Conservation (phyloP, 306 rosid species). For the Prunus salicina region DNA sequence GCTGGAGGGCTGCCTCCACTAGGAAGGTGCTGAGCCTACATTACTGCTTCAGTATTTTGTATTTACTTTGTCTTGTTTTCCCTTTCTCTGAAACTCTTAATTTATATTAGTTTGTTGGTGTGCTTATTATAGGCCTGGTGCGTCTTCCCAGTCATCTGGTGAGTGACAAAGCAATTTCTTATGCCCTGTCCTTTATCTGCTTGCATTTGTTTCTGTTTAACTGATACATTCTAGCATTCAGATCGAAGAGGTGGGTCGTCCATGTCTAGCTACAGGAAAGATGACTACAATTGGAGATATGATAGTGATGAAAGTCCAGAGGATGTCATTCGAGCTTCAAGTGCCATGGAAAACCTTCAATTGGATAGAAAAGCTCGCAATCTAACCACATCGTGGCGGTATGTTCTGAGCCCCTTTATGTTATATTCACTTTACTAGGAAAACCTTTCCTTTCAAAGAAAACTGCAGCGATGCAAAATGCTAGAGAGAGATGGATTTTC, state of each 20-base stretch:
- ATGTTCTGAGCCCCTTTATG: constrained; percentile 32
- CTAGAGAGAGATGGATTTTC: background rate
- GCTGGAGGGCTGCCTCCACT: constrained; percentile 94
- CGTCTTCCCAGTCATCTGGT: constrained; percentile 88
- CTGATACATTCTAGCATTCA: constrained; percentile 53
- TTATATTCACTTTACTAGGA: background rate
- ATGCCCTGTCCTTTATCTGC: constrained; percentile 12
- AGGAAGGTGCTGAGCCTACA: constrained; percentile 65
- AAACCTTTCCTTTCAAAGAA: background rate
- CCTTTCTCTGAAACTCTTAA: constrained; percentile 5
- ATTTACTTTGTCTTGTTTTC: background rate
- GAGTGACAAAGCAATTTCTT: constrained; percentile 38
- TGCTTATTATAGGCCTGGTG: constrained; percentile 63
- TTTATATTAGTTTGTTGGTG: constrained; percentile 24
- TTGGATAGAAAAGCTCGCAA: constrained; percentile 96
- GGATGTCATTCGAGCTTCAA: constrained; percentile 79
- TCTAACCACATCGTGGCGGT: constrained; percentile 99
- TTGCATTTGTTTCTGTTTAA: constrained; percentile 29
- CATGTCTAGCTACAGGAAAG: constrained; percentile 75
- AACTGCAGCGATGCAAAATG: background rate
- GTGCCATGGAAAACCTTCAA: constrained; percentile 91
- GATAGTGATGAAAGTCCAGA: constrained; percentile 82
- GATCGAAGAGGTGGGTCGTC: constrained; percentile 98
- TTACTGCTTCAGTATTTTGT: constrained; percentile 13
- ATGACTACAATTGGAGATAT: constrained; percentile 92